These are phyloP conservation scores for Raffaelea deltoideospora DNA, from an alignment of 2,329 filamentous ascomycete species.

Conservation along the genomic window DNA sequence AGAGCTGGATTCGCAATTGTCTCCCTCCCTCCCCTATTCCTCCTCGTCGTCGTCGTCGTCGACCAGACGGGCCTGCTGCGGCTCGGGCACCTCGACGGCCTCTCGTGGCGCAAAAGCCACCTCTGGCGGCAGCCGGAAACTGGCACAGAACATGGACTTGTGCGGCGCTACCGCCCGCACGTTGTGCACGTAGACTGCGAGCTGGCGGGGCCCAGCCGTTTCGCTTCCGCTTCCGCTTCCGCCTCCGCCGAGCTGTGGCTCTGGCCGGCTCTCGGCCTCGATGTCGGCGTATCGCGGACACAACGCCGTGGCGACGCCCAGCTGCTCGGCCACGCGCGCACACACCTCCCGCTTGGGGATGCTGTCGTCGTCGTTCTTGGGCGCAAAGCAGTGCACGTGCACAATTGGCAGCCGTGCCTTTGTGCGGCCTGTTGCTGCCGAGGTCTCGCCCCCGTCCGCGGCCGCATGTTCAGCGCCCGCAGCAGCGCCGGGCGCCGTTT, in stretches of 20 bases:
- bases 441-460: conserved; percentile 23
- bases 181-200: conserved; percentile 45
- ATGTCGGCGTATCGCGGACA: conserved; percentile 21
- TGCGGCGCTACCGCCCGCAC: conserved; percentile 83
- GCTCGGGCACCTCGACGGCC: too few species aligned
- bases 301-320: conserved; percentile 41
- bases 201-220: conserved; percentile 13
- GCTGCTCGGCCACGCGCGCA: conserved; percentile 44
- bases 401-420: conserved; percentile 53
- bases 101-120: conserved; percentile 54
- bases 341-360: conserved; percentile 43
- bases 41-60: too few species aligned
- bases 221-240: too few species aligned
- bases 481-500: neutral
- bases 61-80: too few species aligned
- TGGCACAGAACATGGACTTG: conserved; percentile 95
- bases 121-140: conserved; percentile 66
- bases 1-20: too few species aligned
- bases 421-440: neutral
- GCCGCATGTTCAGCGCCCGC: neutral
- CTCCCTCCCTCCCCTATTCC: too few species aligned
- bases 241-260: too few species aligned
- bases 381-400: conserved; percentile 89
- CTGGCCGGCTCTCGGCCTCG: conserved; percentile 20
- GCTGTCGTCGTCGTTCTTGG: conserved; percentile 51